These are phyloP conservation scores for Yarrowia yakushimensis DNA, from an alignment of 805 yeast genomes.

Conservation along the genomic window DNA sequence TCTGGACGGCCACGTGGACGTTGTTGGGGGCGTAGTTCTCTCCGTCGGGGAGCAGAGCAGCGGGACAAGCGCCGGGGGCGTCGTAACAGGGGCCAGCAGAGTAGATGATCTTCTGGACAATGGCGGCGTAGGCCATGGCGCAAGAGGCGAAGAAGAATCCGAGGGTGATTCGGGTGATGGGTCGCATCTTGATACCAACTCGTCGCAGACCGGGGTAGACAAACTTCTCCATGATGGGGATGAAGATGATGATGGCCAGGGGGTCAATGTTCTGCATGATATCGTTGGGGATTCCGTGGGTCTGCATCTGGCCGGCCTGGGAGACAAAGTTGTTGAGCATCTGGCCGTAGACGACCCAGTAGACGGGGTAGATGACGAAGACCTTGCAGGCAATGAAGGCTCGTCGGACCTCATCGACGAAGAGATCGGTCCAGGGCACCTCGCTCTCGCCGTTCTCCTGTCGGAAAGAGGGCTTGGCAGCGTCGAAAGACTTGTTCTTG, in stretches of 20 bases:
- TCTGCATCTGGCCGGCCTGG: conserved; percentile 70
- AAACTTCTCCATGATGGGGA: conserved; percentile 64
- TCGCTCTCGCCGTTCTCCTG: conserved; percentile 43
- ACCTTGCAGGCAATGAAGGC: conserved; percentile 70
- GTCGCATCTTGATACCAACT: conserved; percentile 54
- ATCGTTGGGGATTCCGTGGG: conserved; percentile 78
- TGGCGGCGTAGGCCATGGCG: conserved; percentile 73
- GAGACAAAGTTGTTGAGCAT: conserved; percentile 70
- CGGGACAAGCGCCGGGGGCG: conserved; percentile 54
- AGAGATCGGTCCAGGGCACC: conserved; percentile 60
- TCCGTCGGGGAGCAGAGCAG: conserved; percentile 36
- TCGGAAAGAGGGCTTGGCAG: conserved; percentile 56
- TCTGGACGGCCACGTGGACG: conserved; percentile 66
- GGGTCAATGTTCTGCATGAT: conserved; percentile 73
- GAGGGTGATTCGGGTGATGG: conserved; percentile 64
- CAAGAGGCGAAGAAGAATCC: conserved; percentile 65
- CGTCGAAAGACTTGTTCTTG: conserved; percentile 47
- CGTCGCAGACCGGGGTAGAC: conserved; percentile 53
- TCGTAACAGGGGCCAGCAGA: conserved; percentile 71
- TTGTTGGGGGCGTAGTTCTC: conserved; percentile 43
- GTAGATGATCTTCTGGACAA: conserved; percentile 68
- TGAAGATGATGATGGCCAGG: conserved; percentile 68
- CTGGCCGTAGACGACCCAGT: conserved; percentile 72
- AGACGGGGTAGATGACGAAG: conserved; percentile 65
- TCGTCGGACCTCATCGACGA: conserved; percentile 69